Conservation (phyloP, 1,139 yeast genomes). For the Kodamaea sp. region DNA sequence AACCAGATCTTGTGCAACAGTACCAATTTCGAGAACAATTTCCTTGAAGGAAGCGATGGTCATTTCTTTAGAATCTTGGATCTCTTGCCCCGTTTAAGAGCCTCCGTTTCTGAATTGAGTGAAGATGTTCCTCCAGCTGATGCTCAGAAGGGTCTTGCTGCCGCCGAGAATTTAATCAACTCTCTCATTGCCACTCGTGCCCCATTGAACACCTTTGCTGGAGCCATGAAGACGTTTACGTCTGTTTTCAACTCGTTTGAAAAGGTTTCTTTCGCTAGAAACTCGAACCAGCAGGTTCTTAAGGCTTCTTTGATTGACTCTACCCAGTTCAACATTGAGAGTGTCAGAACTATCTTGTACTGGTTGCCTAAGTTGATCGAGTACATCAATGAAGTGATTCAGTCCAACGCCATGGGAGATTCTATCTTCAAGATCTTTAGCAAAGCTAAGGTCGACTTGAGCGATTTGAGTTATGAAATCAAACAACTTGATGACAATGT, state of each 20-base stretch:
- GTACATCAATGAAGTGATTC: slow-evolving; percentile 41
- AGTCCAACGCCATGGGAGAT: slow-evolving; percentile 14
- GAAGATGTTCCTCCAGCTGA: slow-evolving; percentile 79
- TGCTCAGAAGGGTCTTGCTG: slow-evolving; percentile 75
- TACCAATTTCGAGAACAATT: slow-evolving; percentile 42
- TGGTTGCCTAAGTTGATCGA: slow-evolving; percentile 56
- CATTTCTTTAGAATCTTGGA: slow-evolving; percentile 75
- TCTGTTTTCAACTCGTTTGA: slow-evolving; percentile 17
- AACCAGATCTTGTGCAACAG: slow-evolving; percentile 61
- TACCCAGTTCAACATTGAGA: slow-evolving; percentile 18
- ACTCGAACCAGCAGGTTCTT: slow-evolving; percentile 14
- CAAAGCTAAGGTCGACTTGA: slow-evolving; percentile 21
- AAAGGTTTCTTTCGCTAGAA: slow-evolving; percentile 17
- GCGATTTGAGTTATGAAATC: slow-evolving; percentile 14
- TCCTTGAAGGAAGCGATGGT: slow-evolving; percentile 51
- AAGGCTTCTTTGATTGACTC: slow-evolving; percentile 22
- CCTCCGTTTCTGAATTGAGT: slow-evolving; percentile 58
- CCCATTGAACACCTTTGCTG: slow-evolving; percentile 40
- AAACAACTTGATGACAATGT: slow-evolving; percentile 13
- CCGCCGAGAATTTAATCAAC: slow-evolving; percentile 71
- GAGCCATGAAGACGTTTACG: slow-evolving; percentile 14
- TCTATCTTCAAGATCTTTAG: slow-evolving; percentile 17
- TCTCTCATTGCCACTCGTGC: slow-evolving; percentile 51
- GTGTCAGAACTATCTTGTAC: slow-evolving; percentile 18
- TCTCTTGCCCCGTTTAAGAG: slow-evolving; percentile 74